Evolutionary conservation across 345 rosid genomes (phyloP).

Genomic region (Salix dunnii): DNA sequence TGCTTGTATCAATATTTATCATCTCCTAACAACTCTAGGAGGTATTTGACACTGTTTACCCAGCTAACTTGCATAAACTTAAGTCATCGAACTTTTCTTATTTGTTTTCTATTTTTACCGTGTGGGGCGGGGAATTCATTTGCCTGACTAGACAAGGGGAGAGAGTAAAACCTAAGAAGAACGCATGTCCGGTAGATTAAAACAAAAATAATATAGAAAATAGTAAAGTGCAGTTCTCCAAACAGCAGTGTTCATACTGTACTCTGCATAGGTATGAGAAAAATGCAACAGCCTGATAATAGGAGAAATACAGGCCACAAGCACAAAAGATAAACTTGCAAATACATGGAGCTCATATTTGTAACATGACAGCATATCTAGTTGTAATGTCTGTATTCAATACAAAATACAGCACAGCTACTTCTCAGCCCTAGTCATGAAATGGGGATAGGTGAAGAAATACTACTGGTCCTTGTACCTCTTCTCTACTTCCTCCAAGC

Average conservation of each 20-base stretch:
- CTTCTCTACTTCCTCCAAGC: slow-evolving; percentile 77
- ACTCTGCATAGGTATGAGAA: neutral
- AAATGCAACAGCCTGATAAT: neutral
- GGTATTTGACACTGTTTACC: too few species aligned
- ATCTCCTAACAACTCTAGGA: too few species aligned
- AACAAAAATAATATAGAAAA: neutral
- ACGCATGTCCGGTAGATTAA: neutral
- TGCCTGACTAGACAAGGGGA: neutral
- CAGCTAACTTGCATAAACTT: too few species aligned
- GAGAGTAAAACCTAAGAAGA: neutral
- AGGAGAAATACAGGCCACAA: neutral
- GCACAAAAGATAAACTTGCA: neutral
- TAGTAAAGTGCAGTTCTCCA: neutral
- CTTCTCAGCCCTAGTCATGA: neutral
- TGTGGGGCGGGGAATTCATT: neutral
- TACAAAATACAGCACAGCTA: neutral
- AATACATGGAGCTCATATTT: neutral
- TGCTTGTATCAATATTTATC: too few species aligned
- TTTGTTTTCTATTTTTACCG: too few species aligned
- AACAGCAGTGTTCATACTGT: neutral
- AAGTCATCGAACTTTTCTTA: too few species aligned
- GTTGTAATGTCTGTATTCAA: neutral
- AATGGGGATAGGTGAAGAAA: neutral
- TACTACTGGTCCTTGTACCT: slow-evolving; percentile 57
- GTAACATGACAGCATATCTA: neutral